Conservation (phyloP, 495 filamentous ascomycete genomes). For the Schizothecium vesticola region DNA sequence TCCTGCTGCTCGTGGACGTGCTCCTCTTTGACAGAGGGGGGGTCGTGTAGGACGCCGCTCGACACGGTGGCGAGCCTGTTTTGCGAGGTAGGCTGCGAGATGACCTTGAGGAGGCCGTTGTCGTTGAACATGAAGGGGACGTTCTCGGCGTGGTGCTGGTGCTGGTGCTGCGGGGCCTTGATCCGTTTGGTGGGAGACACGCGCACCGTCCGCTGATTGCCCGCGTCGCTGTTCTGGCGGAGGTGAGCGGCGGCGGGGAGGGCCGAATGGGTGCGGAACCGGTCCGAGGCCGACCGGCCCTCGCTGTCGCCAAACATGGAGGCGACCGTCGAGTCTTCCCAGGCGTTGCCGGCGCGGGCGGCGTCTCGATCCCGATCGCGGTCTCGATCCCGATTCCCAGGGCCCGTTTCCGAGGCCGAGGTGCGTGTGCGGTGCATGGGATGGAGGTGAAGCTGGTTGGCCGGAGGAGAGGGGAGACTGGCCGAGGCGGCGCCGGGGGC, state of each 20-base stretch:
- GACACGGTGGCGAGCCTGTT: conserved; percentile 6
- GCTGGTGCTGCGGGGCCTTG: conserved; percentile 3
- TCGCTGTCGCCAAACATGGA: conserved; percentile 33
- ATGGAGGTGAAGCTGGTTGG: conserved; percentile 18
- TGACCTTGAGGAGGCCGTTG: conserved; percentile 28
- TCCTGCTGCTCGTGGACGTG: conserved; percentile 20
- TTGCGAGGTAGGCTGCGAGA: conserved; percentile 12
- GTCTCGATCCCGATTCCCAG: not conserved
- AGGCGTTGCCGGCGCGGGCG: conserved; percentile 22
- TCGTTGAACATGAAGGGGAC: conserved; percentile 31
- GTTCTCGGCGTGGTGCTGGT: conserved; percentile 18
- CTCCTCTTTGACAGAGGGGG: conserved; percentile 12
- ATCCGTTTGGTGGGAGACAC: conserved; percentile 5
- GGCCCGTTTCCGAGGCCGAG: conserved; percentile 24
- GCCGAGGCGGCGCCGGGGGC: conserved; percentile 5
- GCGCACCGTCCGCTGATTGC: conserved; percentile 12
- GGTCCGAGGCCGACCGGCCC: conserved; percentile 26
- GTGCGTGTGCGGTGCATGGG: conserved; percentile 29
- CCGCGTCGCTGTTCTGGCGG: conserved; percentile 25
- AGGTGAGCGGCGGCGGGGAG: conserved; percentile 12
- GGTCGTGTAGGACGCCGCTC: conserved; percentile 15
- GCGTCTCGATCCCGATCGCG: conserved; percentile 10
- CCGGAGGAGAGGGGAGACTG: conserved; percentile 5
- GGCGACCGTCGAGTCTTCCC: conserved; percentile 35
- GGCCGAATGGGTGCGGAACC: conserved; percentile 18